A percentile compares a stretch with the other conserved stretches of the same genome.
Conservation (phyloP, 129 eudicot genomes). For the Kitagawia praeruptora region DNA sequence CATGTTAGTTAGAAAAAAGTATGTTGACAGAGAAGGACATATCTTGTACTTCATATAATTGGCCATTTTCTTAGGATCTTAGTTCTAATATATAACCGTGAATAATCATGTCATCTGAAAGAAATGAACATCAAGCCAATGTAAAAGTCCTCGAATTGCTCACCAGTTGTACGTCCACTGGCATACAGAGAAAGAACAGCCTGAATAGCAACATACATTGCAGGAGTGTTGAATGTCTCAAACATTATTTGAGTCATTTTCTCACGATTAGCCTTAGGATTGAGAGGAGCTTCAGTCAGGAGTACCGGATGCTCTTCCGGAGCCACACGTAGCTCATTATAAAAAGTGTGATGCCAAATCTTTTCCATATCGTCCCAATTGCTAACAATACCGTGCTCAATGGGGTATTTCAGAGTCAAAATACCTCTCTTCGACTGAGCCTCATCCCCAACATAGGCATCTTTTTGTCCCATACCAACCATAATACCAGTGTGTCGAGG, state of each 20-base stretch:
- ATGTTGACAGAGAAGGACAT: no score
- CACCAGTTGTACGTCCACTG: conserved; percentile 25
- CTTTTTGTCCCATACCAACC: conserved; percentile 14
- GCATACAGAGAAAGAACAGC: conserved; percentile 26
- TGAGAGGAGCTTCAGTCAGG: conserved; percentile 19
- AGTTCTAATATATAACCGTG: no score
- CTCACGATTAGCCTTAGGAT: conserved; percentile 23
- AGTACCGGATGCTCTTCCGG: conserved; percentile 26
- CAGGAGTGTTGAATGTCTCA: conserved; percentile 12
- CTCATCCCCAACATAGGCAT: conserved; percentile 13
- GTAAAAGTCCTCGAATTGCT: not conserved
- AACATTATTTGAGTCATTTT: conserved; percentile 17
- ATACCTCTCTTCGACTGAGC: conserved; percentile 10
- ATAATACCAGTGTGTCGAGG: conserved; percentile 12
- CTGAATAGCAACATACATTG: conserved; percentile 14
- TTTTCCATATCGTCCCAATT: conserved; percentile 12
- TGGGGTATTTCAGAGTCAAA: conserved; percentile 6
- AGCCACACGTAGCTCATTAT: conserved; percentile 20
- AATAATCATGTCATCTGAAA: no score
- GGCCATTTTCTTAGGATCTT: not conserved
- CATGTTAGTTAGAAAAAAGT: no score
- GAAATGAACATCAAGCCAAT: no score
- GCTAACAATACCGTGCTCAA: conserved; percentile 10
- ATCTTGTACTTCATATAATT: no score
- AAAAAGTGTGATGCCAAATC: conserved; percentile 10